phyloP scores from a whole-genome alignment of 2,329 filamentous ascomycete species.

The Blastomyces silverae region DNA sequence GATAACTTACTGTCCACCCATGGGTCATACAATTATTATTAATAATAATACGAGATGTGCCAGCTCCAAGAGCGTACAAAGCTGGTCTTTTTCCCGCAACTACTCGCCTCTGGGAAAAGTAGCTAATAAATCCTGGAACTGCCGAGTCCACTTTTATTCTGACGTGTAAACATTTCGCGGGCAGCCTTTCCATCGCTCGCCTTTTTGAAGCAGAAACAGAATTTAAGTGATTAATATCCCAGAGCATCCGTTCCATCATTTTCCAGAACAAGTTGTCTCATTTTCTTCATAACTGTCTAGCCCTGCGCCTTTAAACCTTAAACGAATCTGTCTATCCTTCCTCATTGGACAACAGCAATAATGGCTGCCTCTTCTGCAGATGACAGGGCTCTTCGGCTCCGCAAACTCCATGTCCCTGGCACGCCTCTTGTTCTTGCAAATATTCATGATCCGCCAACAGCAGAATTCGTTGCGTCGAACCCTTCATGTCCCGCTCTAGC shows the following conservation, averaged over 20 bases:
- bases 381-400: slow-evolving; percentile 18
- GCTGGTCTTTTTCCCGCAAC: neutral
- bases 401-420: slow-evolving; percentile 45
- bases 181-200: neutral
- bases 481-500: slow-evolving; percentile 39
- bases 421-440: slow-evolving; percentile 51
- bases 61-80: neutral
- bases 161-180: neutral
- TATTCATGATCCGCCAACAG: slow-evolving; percentile 48
- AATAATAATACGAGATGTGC: neutral
- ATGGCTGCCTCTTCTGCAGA: slow-evolving; percentile 14
- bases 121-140: neutral
- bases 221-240: neutral
- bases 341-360: slow-evolving; percentile 1
- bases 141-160: neutral
- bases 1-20: neutral
- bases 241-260: neutral
- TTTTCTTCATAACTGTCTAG: neutral
- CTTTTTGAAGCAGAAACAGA: neutral
- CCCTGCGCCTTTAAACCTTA: neutral
- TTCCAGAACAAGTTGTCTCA: neutral
- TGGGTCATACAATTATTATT: neutral
- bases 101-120: neutral
- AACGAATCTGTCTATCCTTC: neutral
- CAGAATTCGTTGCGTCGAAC: slow-evolving; percentile 39